Percentiles rank a stretch among this genome's conserved stretches.
Conservation (phyloP, 176 grass and related monocot species). For the Miscanthus lutarioriparius region DNA sequence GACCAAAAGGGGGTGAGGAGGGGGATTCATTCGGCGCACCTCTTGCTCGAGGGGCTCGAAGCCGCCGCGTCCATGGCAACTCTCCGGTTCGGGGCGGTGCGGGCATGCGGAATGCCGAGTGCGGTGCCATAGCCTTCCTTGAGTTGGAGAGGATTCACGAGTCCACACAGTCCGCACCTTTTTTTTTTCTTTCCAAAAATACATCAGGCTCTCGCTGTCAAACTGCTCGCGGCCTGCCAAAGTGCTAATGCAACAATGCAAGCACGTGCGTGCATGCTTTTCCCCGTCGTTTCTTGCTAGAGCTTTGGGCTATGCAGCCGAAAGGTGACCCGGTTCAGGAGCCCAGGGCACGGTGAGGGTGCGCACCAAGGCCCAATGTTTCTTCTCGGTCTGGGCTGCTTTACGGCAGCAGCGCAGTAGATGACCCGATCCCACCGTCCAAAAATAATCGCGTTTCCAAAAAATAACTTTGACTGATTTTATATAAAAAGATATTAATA, state of each 20-base stretch:
- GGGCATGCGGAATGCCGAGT: not conserved
- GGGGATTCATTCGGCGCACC: conserved; percentile 19
- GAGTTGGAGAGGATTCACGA: too few relatives aligned
- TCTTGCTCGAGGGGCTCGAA: conserved; percentile 37
- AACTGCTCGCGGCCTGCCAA: not conserved
- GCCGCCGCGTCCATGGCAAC: conserved; percentile 31
- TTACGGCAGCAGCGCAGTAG: not conserved
- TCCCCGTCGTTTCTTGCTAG: not conserved
- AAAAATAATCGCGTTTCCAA: too few relatives aligned
- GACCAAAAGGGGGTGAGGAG: not conserved
- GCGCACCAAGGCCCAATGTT: not conserved
- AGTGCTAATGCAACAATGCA: not conserved
- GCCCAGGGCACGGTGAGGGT: not conserved
- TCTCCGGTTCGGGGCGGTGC: not conserved
- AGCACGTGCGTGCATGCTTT: not conserved
- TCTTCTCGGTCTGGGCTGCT: not conserved
- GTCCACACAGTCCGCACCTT: not conserved
- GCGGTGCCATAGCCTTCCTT: too few relatives aligned
- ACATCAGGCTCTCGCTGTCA: not conserved
- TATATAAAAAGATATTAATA: too few relatives aligned
- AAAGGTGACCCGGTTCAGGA: not conserved
- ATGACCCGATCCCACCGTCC: not conserved
- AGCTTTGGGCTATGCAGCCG: not conserved
- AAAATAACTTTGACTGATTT: too few relatives aligned
- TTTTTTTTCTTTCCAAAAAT: not conserved